These are phyloP conservation scores for Candida hispaniensis DNA, from an alignment of 805 yeast species.

Conservation along the genomic window DNA sequence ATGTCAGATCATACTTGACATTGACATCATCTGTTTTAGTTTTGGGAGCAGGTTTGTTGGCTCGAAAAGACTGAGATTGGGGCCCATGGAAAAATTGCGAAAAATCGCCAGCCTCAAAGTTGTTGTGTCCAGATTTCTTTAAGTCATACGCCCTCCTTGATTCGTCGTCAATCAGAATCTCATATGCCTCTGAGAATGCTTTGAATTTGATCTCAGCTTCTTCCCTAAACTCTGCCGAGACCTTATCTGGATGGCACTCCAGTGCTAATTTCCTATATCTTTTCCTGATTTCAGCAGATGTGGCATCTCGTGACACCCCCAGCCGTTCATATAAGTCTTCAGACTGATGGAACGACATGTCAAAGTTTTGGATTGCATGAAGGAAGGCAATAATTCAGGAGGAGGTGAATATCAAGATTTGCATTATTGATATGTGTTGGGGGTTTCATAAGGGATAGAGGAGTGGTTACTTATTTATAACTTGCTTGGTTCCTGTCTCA, in stretches of 20 bases:
- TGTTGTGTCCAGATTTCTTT: slow-evolving; percentile 25
- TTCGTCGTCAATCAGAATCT: slow-evolving; percentile 56
- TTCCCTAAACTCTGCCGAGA: slow-evolving; percentile 50
- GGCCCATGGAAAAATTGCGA: slow-evolving; percentile 29
- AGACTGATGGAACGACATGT: too few relatives aligned
- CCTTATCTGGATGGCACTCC: slow-evolving; percentile 83
- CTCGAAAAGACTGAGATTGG: slow-evolving; percentile 14
- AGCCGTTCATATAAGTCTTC: slow-evolving; percentile 48
- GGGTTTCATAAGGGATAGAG: too few relatives aligned
- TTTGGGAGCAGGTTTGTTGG: slow-evolving; percentile 6
- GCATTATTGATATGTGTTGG: too few relatives aligned
- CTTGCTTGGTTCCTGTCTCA: too few relatives aligned
- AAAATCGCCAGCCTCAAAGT: slow-evolving; percentile 62
- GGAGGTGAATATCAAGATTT: too few relatives aligned
- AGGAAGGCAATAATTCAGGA: too few relatives aligned
- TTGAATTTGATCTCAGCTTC: slow-evolving; percentile 72
- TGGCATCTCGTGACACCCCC: slow-evolving; percentile 57
- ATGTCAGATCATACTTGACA: slow-evolving; percentile 50
- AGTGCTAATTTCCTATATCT: slow-evolving; percentile 82
- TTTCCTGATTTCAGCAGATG: slow-evolving; percentile 61
- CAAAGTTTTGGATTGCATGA: too few relatives aligned
- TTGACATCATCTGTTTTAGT: slow-evolving; percentile 50
- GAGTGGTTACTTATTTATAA: too few relatives aligned
- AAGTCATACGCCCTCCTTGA: slow-evolving; percentile 31
- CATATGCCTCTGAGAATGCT: slow-evolving; percentile 79